These are phyloP conservation scores for Neofusicoccum cordaticola DNA, from an alignment of 2,329 filamentous ascomycete species.

Conservation along the genomic window DNA sequence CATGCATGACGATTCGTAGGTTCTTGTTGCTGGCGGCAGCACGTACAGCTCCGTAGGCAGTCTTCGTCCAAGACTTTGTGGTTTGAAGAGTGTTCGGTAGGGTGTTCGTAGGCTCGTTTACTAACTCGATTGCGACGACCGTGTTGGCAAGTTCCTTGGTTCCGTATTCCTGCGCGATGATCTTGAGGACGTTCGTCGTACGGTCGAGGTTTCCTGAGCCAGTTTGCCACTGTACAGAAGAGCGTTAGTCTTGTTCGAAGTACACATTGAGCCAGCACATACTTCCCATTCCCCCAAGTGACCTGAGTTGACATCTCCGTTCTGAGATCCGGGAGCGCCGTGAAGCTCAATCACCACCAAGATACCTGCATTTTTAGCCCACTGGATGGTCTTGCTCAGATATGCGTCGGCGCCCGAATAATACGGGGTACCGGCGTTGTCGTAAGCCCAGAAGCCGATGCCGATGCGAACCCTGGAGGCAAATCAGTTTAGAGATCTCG, in stretches of 20 bases:
- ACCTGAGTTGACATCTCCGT: constrained; percentile 46
- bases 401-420: constrained; percentile 47
- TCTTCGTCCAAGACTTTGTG: constrained; percentile 35
- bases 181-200: constrained; percentile 38
- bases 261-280: background rate
- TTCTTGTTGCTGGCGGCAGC: constrained; percentile 48
- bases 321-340: constrained; percentile 53
- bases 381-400: constrained; percentile 48
- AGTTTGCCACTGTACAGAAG: constrained; percentile 30
- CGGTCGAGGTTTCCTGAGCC: constrained; percentile 36
- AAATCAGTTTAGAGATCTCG: background rate
- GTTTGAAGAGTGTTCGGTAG: constrained; percentile 38
- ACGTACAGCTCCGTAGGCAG: constrained; percentile 51
- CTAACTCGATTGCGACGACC: constrained; percentile 43
- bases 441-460: constrained; percentile 54
- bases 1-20: constrained; percentile 51
- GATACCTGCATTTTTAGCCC: constrained; percentile 44
- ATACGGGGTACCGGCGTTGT: constrained; percentile 45
- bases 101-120: constrained; percentile 48
- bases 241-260: background rate
- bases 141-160: constrained; percentile 38
- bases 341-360: constrained; percentile 54
- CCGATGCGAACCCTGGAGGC: constrained; percentile 45
- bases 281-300: constrained; percentile 23
- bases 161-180: constrained; percentile 42